Base-by-base conservation (phyloP, 1,139 yeast species). In the Yamadazyma sp. region DNA sequence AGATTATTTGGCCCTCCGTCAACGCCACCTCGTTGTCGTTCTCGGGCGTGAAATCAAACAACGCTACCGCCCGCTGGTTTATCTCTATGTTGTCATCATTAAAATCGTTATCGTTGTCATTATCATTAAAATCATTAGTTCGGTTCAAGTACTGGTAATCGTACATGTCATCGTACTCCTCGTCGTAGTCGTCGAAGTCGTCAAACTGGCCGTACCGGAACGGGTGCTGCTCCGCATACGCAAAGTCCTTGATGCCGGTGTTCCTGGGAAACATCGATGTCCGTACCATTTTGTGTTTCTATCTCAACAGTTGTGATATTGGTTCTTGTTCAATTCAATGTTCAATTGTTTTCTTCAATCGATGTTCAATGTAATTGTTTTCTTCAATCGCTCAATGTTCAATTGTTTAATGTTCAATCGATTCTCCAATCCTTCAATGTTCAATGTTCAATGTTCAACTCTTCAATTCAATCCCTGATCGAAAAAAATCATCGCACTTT, bases 41-140 rank as follows among this genome's bases (percentile, higher is more conserved):
- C 57, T 92, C 97, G 0, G 98, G 96, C 23, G 67, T 72, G 57
- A 92, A 92, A 52, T 90, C 94, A 60, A 89, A 92, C 38, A 94
- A 60, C 2, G 97, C 97, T 18, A 90, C 65, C 1, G 96, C 96
- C 42, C 78, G 73, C 35, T 69, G 63, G 46, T 70, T 70, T 36
- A 71, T 70, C 39, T 69, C 76, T 37, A 67, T 72, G 13, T 59
- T 42, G 3, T 56, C 54, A 32, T 42, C 45, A 16, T 52, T 52
- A 22, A 48, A 51, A 16, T 47, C 49, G n/a, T 45, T 50, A 6
- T 56, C 59, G 13, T 37, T 35, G 12, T 54, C 56, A 22, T 41
- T 35, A 21, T 40, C 44, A 20, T 31, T 37, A 29, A 34, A 34
- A 7, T 42, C 43, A 10, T 42, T 37, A 25, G 35, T 29, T 24